These are phyloP conservation scores for Meripilus lineatus DNA, from an alignment of 1,284 basidiomycete species.

Conservation along the genomic window DNA sequence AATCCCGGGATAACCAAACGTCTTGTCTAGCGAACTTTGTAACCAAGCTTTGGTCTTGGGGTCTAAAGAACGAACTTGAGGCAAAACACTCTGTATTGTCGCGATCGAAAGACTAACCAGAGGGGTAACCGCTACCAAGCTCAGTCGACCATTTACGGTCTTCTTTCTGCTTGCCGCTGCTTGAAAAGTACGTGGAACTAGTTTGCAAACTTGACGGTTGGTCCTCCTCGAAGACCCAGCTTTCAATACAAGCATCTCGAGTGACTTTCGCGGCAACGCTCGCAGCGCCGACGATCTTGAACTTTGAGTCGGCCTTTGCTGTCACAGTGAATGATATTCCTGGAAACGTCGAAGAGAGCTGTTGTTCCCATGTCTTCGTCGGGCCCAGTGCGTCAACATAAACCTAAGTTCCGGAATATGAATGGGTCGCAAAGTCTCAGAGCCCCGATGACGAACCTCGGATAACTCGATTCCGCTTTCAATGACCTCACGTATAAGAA, in stretches of 20 bases:
- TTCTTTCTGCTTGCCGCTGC: neutral
- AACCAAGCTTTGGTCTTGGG: slow-evolving; percentile 92
- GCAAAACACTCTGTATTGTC: slow-evolving; percentile 1
- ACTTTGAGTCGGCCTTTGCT: slow-evolving; percentile 91
- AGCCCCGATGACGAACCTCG: slow-evolving; percentile 46
- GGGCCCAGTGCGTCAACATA: slow-evolving; percentile 96
- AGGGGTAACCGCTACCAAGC: slow-evolving; percentile 84
- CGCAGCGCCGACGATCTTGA: slow-evolving; percentile 95
- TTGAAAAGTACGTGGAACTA: too few species aligned
- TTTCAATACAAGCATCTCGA: slow-evolving; percentile 84
- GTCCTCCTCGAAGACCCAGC: slow-evolving; percentile 75
- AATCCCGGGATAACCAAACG: slow-evolving; percentile 90
- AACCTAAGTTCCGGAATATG: slow-evolving; percentile 45
- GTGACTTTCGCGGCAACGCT: slow-evolving; percentile 97
- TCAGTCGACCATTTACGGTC: slow-evolving; percentile 36
- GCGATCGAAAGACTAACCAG: slow-evolving; percentile 45
- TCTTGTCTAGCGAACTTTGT: slow-evolving; percentile 71
- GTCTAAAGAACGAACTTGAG: slow-evolving; percentile 44
- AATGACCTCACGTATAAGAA: slow-evolving; percentile 82
- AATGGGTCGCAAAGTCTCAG: neutral
- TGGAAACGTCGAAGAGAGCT: slow-evolving; percentile 77
- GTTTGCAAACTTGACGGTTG: slow-evolving; percentile 11
- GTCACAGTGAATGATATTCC: slow-evolving; percentile 86
- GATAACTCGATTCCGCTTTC: slow-evolving; percentile 79
- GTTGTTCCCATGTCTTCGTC: slow-evolving; percentile 79